These are phyloP conservation scores for Suhomyces yuchorum DNA, from an alignment of 1,139 yeast genomes.

Conservation along the genomic window DNA sequence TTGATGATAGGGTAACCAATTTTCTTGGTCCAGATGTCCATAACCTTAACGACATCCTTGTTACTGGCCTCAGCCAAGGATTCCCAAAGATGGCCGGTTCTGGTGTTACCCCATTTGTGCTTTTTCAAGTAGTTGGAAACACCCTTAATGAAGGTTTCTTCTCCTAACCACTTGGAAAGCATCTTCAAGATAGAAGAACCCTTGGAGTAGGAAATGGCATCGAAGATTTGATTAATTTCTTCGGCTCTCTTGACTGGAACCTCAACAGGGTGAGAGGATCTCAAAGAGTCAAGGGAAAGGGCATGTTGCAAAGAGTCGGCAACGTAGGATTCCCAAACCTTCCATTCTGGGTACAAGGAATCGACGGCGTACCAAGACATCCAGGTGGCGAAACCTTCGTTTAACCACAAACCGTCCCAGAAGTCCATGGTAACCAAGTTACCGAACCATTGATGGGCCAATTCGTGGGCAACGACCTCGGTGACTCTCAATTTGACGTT, in stretches of 20 bases:
- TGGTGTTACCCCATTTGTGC: slow-evolving; percentile 31
- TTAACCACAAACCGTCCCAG: slow-evolving; percentile 67
- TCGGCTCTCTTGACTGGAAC: slow-evolving; percentile 56
- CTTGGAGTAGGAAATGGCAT: slow-evolving; percentile 47
- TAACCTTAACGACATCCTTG: slow-evolving; percentile 26
- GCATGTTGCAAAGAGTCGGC: slow-evolving; percentile 54
- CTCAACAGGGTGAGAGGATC: slow-evolving; percentile 60
- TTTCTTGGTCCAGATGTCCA: slow-evolving; percentile 31
- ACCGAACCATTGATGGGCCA: slow-evolving; percentile 71
- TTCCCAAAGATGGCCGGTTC: slow-evolving; percentile 30
- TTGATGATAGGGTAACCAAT: slow-evolving; percentile 31
- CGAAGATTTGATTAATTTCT: slow-evolving; percentile 61
- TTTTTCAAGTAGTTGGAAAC: slow-evolving; percentile 30
- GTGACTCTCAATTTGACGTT: slow-evolving; percentile 54
- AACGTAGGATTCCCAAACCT: slow-evolving; percentile 56
- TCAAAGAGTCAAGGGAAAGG: slow-evolving; percentile 52
- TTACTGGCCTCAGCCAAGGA: slow-evolving; percentile 28
- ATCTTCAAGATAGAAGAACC: slow-evolving; percentile 32
- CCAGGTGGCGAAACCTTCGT: slow-evolving; percentile 67
- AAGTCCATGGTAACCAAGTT: slow-evolving; percentile 64
- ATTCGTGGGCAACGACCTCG: slow-evolving; percentile 61
- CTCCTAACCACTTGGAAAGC: slow-evolving; percentile 31
- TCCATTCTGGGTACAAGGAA: slow-evolving; percentile 58
- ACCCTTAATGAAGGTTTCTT: slow-evolving; percentile 28
- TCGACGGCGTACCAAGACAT: slow-evolving; percentile 80